These are phyloP conservation scores for Talaromyces pinophilus DNA, from an alignment of 2,329 filamentous ascomycete genomes.

Conservation along the genomic window DNA sequence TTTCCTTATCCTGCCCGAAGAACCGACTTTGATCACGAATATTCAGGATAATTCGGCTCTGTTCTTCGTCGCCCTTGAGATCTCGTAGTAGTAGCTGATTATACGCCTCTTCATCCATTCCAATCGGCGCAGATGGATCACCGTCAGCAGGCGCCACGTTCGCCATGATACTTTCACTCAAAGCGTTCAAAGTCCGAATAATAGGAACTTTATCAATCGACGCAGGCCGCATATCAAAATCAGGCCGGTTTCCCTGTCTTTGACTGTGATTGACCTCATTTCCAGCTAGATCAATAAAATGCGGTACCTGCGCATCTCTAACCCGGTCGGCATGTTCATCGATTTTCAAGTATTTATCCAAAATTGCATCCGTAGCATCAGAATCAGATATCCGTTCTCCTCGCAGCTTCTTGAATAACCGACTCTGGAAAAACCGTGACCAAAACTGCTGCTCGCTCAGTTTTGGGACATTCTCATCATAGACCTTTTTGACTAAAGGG, in stretches of 20 bases:
- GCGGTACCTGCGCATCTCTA: slow-evolving; percentile 68
- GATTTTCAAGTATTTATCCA: slow-evolving; percentile 81
- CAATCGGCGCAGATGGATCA: slow-evolving; percentile 65
- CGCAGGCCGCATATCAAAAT: slow-evolving; percentile 82
- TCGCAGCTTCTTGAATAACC: slow-evolving; percentile 84
- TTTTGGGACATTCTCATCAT: slow-evolving; percentile 88
- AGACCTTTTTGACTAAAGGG: slow-evolving; percentile 83
- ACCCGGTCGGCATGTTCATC: slow-evolving; percentile 60
- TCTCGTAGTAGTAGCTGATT: slow-evolving; percentile 76
- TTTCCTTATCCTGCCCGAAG: slow-evolving; percentile 59
- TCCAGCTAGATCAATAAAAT: slow-evolving; percentile 87
- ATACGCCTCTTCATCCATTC: slow-evolving; percentile 71
- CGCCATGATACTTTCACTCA: slow-evolving; percentile 91
- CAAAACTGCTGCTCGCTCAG: slow-evolving; percentile 81
- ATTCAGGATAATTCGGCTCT: slow-evolving; percentile 78
- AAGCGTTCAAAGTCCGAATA: slow-evolving; percentile 80
- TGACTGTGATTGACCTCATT: slow-evolving; percentile 96
- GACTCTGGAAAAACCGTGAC: slow-evolving; percentile 90
- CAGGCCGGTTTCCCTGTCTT: slow-evolving; percentile 80
- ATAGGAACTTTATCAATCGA: slow-evolving; percentile 79
- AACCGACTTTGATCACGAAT: slow-evolving; percentile 85
- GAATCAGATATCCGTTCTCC: slow-evolving; percentile 81
- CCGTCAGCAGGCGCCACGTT: slow-evolving; percentile 78
- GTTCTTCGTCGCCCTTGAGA: slow-evolving; percentile 70
- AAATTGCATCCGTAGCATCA: slow-evolving; percentile 73